Percentiles rank a stretch among this genome's conserved stretches.
phyloP scores from a whole-genome alignment of 495 filamentous ascomycete species.

The Platismatia glauca region DNA sequence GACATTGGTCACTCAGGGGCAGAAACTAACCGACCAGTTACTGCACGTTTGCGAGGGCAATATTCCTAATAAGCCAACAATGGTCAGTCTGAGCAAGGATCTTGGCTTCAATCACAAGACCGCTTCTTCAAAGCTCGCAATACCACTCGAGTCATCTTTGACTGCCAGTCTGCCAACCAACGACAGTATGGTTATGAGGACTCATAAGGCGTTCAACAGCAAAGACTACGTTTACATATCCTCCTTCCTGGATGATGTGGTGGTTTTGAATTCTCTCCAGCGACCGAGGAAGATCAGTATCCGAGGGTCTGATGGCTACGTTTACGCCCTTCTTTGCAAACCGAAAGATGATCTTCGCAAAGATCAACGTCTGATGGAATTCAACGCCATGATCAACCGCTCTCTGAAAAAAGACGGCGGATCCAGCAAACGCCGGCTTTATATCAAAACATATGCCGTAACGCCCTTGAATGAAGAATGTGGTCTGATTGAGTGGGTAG shows the following conservation, averaged over 20 bases:
- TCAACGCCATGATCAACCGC: slow-evolving; percentile 95
- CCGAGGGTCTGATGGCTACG: slow-evolving; percentile 75
- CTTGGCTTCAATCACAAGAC: slow-evolving; percentile 76
- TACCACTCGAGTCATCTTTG: slow-evolving; percentile 78
- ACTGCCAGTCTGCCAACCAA: slow-evolving; percentile 74
- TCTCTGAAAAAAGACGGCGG: slow-evolving; percentile 85
- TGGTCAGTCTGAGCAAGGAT: slow-evolving; percentile 62
- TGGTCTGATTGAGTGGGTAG: slow-evolving; percentile 98
- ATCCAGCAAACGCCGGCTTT: slow-evolving; percentile 71
- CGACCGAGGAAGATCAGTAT: slow-evolving; percentile 86
- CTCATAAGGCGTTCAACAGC: slow-evolving; percentile 71
- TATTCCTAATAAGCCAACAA: slow-evolving; percentile 59
- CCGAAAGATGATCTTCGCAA: slow-evolving; percentile 96
- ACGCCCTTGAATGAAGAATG: slow-evolving; percentile 97
- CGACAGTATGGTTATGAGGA: slow-evolving; percentile 54
- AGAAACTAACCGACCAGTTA: slow-evolving; percentile 76
- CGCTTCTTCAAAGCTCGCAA: slow-evolving; percentile 73
- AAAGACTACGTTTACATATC: slow-evolving; percentile 51
- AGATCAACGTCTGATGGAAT: slow-evolving; percentile 97
- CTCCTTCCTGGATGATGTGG: slow-evolving; percentile 71
- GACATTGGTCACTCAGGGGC: slow-evolving; percentile 62
- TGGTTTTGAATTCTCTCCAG: slow-evolving; percentile 85
- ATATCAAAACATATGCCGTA: slow-evolving; percentile 94
- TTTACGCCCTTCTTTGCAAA: slow-evolving; percentile 87
- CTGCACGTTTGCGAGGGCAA: slow-evolving; percentile 67